Evolutionary conservation across 202 grass and related monocot species (phyloP), one percentile per base, ranked within the genome.

Genomic region (Bolboschoenoplectus hybrid): DNA sequence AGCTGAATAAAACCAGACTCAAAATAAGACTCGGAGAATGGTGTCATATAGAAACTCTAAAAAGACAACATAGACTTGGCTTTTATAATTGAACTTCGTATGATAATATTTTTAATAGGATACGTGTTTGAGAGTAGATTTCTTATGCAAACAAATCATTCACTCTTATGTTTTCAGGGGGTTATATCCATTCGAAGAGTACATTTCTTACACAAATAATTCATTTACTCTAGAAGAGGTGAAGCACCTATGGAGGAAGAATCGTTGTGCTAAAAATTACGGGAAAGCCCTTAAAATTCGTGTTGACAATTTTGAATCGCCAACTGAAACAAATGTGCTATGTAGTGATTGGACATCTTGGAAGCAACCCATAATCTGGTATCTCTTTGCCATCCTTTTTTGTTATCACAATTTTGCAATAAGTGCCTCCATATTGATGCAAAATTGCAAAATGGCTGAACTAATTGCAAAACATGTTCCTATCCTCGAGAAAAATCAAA

Each of bases 161-260:
- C 36, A 56, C 34, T 55, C 49, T 94, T 81, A 44, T 12, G 67
- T 60, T 55, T n/a, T 41, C 89, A 95, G 93, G 93, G 85, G 90
- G 65, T 84, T 86, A 57, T 95, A 94, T 88, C 90, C 93, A 19
- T 98, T 98, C 84, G 91, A 80, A 50, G 90, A 94, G 46, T 98
- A 91, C 40, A 88, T 98, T 90, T 91, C 96, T 67, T 98, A 91
- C 87, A 89, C 90, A 64, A 92, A 96, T 49, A 86, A 91, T 45
- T 92, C 93, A 26, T 92, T 98, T 86, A 95, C 91, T 82, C 86
- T 87, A 63, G 89, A 89, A 58, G 91, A 96, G 84, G 85, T 95
- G 75, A 95, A 98, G 62, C 91, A 94, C 89, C 88, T 98, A 84
- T 95, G 93, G 96, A 92, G 96, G 87, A 98, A 98, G 85, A 90